Evolutionary conservation across 768 basidiomycete genomes (phyloP).

Genomic region (Xerocomellus dryophilus): DNA sequence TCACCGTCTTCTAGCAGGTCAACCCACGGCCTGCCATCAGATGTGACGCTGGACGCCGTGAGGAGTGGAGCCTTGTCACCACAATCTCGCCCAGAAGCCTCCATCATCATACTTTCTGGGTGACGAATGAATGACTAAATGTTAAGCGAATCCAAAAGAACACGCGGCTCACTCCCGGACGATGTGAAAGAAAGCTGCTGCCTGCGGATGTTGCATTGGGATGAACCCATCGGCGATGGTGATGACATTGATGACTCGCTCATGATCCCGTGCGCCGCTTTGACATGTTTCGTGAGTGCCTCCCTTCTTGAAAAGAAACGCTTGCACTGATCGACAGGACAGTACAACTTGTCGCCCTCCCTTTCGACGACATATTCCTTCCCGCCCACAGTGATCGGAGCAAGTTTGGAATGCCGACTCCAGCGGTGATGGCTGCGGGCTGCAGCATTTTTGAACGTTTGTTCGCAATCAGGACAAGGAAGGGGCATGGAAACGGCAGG

Average conservation of each 20-base stretch:
- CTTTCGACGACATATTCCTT: not conserved
- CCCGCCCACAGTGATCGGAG: not conserved
- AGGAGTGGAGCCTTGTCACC: not conserved
- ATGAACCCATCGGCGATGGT: not conserved
- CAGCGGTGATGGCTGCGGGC: not conserved
- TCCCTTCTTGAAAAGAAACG: not conserved
- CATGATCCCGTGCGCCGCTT: not conserved
- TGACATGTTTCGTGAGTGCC: not conserved
- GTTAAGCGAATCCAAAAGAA: not conserved
- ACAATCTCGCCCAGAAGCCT: too few relatives aligned
- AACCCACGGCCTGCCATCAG: not conserved
- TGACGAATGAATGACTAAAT: not conserved
- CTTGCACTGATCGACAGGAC: not conserved
- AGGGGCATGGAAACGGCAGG: not conserved
- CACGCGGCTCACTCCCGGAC: not conserved
- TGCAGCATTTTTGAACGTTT: too few relatives aligned
- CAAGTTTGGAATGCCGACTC: not conserved
- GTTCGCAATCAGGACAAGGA: too few relatives aligned
- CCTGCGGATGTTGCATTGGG: not conserved
- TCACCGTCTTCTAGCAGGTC: not conserved
- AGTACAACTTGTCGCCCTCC: not conserved
- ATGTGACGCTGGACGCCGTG: not conserved
- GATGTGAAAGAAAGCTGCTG: not conserved
- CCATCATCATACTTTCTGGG: not conserved
- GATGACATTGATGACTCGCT: not conserved